These are phyloP conservation scores for Pichia cephalocereana DNA, from an alignment of 805 yeast genomes.

Conservation along the genomic window DNA sequence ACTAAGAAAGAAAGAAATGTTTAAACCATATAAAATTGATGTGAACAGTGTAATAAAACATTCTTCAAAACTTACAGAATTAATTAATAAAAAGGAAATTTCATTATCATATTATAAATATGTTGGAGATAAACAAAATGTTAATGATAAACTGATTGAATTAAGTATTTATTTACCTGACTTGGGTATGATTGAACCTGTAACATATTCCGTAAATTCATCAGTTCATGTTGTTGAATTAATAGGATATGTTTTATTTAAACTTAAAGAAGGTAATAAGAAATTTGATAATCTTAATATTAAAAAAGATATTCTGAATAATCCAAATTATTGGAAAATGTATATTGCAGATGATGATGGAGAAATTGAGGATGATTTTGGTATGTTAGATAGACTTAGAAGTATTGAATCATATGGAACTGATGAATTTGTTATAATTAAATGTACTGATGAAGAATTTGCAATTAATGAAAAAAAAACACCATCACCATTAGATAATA, in stretches of 20 bases:
- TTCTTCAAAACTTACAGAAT: conserved; percentile 27
- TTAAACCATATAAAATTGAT: not conserved
- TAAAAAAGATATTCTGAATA: conserved; percentile 12
- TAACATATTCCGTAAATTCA: conserved; percentile 22
- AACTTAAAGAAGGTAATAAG: conserved; percentile 15
- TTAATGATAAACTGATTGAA: conserved; percentile 5
- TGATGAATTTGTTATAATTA: conserved; percentile 72
- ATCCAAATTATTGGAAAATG: conserved; percentile 67
- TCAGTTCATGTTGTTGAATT: conserved; percentile 42
- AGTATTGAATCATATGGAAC: conserved; percentile 62
- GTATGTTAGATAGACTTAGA: conserved; percentile 67
- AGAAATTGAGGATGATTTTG: conserved; percentile 88
- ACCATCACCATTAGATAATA: conserved; percentile 33
- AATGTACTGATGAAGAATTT: conserved; percentile 41
- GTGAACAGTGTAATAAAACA: not conserved
- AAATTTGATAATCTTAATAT: not conserved
- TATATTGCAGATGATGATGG: conserved; percentile 90
- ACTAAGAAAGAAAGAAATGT: not conserved
- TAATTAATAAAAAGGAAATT: conserved; percentile 35
- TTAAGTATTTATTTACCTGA: conserved; percentile 16
- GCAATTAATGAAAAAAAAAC: conserved; percentile 40
- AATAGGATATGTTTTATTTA: conserved; percentile 43
- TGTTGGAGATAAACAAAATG: conserved; percentile 13
- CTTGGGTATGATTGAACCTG: conserved; percentile 9
- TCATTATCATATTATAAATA: conserved; percentile 33